Conservation (phyloP, 1,139 yeast species). For the Yamadazyma sp. region DNA sequence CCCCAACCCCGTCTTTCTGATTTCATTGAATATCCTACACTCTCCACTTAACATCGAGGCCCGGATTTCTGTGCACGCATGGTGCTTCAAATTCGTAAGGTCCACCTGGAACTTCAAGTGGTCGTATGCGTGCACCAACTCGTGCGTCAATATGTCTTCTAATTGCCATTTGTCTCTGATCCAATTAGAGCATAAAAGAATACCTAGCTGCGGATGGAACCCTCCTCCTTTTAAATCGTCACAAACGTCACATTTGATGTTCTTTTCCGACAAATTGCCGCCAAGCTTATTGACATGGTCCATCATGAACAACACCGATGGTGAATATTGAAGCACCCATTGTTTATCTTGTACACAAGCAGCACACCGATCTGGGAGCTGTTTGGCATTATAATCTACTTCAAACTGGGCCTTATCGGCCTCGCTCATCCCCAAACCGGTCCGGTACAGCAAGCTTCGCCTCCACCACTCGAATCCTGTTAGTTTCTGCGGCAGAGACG, state of each 20-base stretch:
- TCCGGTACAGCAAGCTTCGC: conserved; percentile 65
- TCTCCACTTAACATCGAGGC: conserved; percentile 95
- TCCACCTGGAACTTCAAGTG: conserved; percentile 84
- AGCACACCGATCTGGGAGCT: conserved; percentile 54
- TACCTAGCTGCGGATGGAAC: conserved; percentile 86
- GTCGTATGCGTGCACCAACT: conserved; percentile 91
- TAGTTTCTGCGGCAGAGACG: conserved; percentile 24
- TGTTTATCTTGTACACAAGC: conserved; percentile 71
- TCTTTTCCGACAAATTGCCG: conserved; percentile 42
- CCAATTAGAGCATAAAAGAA: conserved; percentile 83
- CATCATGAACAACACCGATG: conserved; percentile 84
- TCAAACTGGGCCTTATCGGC: conserved; percentile 60
- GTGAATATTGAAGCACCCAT: conserved; percentile 79
- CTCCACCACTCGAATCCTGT: conserved; percentile 82
- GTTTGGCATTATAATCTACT: conserved; percentile 49
- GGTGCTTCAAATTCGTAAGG: conserved; percentile 81
- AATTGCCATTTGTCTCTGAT: conserved; percentile 75
- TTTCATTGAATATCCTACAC: conserved; percentile 86
- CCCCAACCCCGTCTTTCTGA: conserved; percentile 61
- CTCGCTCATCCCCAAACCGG: conserved; percentile 65
- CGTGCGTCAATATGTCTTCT: conserved; percentile 92
- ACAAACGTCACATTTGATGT: conserved; percentile 81
- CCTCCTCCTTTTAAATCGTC: conserved; percentile 91
- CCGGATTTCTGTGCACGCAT: conserved; percentile 95
- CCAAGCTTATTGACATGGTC: conserved; percentile 77